Conservation (phyloP, 805 yeast species). For the Tetrapisispora pingtungensis region DNA sequence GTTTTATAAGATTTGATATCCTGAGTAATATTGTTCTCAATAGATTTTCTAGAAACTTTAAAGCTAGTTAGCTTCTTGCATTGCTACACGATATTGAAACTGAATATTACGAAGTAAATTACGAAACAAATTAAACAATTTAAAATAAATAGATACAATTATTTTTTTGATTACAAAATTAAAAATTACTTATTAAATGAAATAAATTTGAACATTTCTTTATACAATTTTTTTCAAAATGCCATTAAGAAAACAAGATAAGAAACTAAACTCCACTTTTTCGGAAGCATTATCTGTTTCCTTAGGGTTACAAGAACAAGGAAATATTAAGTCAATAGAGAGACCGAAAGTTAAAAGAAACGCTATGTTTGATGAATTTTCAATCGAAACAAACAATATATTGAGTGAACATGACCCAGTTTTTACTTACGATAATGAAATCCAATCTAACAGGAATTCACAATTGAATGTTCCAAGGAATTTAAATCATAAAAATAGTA, state of each 20-base stretch:
- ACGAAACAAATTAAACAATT: too few relatives aligned
- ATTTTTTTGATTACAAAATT: not conserved
- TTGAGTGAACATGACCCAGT: not conserved
- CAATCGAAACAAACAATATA: not conserved
- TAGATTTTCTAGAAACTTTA: too few relatives aligned
- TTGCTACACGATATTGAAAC: too few relatives aligned
- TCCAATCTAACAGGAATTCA: not conserved
- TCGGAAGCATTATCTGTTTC: conserved; percentile 27
- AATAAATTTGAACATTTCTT: too few relatives aligned
- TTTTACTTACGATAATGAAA: not conserved
- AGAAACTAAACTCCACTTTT: conserved; percentile 7
- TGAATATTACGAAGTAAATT: too few relatives aligned
- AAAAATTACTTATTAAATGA: too few relatives aligned
- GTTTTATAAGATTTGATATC: too few relatives aligned
- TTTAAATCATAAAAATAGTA: not conserved
- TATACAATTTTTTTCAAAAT: not conserved
- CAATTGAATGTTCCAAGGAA: not conserved
- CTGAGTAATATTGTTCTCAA: too few relatives aligned
- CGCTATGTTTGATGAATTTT: conserved; percentile 1
- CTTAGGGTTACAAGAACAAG: conserved; percentile 21
- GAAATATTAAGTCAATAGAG: not conserved
- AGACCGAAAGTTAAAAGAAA: conserved; percentile 1
- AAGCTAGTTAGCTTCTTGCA: too few relatives aligned
- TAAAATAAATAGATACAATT: too few relatives aligned
- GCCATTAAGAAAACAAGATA: not conserved